Evolutionary conservation across 1,284 basidiomycete genomes (phyloP).

Genomic region (Phylloboletellus chloephorus): DNA sequence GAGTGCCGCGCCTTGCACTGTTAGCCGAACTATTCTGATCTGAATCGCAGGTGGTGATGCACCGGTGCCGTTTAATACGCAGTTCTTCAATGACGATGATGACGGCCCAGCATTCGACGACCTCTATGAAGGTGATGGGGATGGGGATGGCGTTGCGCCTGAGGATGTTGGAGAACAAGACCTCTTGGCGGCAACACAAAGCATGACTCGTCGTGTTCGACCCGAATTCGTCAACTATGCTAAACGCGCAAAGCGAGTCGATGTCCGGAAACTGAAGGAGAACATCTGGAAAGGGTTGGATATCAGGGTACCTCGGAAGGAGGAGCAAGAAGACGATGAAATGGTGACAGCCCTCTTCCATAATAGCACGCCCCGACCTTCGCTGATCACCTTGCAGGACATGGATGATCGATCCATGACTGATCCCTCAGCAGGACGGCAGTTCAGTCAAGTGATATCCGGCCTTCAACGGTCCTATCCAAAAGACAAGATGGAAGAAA

Average conservation of each 20-base stretch:
- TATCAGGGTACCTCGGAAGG: slow-evolving; percentile 52
- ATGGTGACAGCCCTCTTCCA: slow-evolving; percentile 47
- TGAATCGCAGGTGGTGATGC: slow-evolving; percentile 38
- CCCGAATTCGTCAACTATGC: slow-evolving; percentile 94
- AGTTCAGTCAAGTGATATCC: slow-evolving; percentile 82
- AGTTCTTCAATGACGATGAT: slow-evolving; percentile 96
- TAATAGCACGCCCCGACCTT: not conserved
- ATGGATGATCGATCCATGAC: slow-evolving; percentile 49
- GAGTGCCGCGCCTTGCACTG: slow-evolving; percentile 20
- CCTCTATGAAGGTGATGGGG: slow-evolving; percentile 53
- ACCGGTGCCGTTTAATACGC: slow-evolving; percentile 83
- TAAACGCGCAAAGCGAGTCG: slow-evolving; percentile 94
- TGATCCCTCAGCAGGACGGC: slow-evolving; percentile 61
- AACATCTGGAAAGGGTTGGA: slow-evolving; percentile 94
- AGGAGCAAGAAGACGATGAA: slow-evolving; percentile 39
- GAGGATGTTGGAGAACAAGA: slow-evolving; percentile 77
- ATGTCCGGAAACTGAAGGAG: slow-evolving; percentile 95
- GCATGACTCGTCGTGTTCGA: slow-evolving; percentile 71
- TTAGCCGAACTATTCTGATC: slow-evolving; percentile 7
- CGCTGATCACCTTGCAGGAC: slow-evolving; percentile 39
- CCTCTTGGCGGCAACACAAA: slow-evolving; percentile 75
- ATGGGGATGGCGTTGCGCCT: slow-evolving; percentile 40
- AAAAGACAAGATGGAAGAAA: slow-evolving; percentile 92
- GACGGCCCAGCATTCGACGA: slow-evolving; percentile 77
- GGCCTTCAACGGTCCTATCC: slow-evolving; percentile 82